These are phyloP conservation scores for Limnomonas spitsbergensis DNA, from an alignment of 139 green algal genomes.

Conservation along the genomic window DNA sequence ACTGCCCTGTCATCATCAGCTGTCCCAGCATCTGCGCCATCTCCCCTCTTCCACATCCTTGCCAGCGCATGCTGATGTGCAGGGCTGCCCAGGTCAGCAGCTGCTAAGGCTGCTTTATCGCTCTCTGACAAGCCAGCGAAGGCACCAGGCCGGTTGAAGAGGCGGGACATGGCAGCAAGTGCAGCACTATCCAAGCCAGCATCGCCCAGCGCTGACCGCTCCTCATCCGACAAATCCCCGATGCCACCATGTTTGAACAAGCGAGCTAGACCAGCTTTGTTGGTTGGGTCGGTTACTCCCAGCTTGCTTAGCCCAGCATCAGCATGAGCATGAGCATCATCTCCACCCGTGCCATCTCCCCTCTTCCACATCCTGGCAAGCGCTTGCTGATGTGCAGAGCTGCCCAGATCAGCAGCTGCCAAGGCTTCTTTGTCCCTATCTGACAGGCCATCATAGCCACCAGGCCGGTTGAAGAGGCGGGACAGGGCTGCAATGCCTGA, in stretches of 20 bases:
- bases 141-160: too few relatives aligned
- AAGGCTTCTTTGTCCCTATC: neutral
- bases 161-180: too few relatives aligned
- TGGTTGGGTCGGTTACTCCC: neutral
- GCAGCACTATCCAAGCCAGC: neutral
- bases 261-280: neutral
- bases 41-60: neutral
- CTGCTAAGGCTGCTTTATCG: neutral
- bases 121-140: too few relatives aligned
- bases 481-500: neutral
- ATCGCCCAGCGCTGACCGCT: neutral
- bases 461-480: neutral
- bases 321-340: neutral
- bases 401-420: neutral
- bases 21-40: neutral
- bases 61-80: neutral
- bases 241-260: neutral
- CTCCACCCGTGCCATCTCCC: neutral
- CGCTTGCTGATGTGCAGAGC: neutral
- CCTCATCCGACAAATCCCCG: neutral
- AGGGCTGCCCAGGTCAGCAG: neutral
- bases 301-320: neutral
- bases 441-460: neutral
- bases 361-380: neutral
- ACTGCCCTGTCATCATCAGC: neutral